phyloP scores from a whole-genome alignment of 2,329 filamentous ascomycete species.

The Phialophora verrucosa region DNA sequence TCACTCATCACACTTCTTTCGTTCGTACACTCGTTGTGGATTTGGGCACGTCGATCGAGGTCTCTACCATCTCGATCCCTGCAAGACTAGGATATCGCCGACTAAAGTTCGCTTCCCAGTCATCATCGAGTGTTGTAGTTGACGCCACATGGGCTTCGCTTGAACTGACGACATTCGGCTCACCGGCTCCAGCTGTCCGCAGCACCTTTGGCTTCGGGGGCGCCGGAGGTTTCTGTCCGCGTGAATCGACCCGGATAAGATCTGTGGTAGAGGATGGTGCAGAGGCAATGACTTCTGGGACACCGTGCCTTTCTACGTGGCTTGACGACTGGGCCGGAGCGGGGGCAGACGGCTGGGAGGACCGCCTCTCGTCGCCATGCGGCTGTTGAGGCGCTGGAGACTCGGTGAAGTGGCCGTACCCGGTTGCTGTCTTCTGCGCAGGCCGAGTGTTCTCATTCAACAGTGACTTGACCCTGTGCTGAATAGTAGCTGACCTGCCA shows the following conservation, averaged over 20 bases:
- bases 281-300: constrained; percentile 23
- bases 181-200: constrained; percentile 54
- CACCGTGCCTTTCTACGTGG: constrained; percentile 9
- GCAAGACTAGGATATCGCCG: constrained; percentile 85
- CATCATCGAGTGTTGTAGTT: constrained; percentile 55
- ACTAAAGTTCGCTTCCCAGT: constrained; percentile 73
- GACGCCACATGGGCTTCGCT: constrained; percentile 35
- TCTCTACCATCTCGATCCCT: constrained; percentile 86
- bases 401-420: constrained; percentile 86
- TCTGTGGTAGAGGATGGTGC: constrained; percentile 34
- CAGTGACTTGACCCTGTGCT: constrained; percentile 85
- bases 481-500: constrained; percentile 79
- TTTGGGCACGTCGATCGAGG: constrained; percentile 58
- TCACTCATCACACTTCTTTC: constrained; percentile 45
- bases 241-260: constrained; percentile 19
- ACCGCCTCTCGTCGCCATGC: constrained; percentile 46
- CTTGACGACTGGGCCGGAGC: constrained; percentile 6
- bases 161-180: constrained; percentile 41
- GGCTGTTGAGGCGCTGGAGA: constrained; percentile 42
- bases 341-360: constrained; percentile 38
- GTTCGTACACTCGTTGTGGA: constrained; percentile 46
- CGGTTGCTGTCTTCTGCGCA: constrained; percentile 74
- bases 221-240: constrained; percentile 54
- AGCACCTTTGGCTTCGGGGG: constrained; percentile 68
- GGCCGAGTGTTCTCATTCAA: constrained; percentile 76